phyloP scores from a whole-genome alignment of 73 alveolate genomes.

The Effrenium voratum region DNA sequence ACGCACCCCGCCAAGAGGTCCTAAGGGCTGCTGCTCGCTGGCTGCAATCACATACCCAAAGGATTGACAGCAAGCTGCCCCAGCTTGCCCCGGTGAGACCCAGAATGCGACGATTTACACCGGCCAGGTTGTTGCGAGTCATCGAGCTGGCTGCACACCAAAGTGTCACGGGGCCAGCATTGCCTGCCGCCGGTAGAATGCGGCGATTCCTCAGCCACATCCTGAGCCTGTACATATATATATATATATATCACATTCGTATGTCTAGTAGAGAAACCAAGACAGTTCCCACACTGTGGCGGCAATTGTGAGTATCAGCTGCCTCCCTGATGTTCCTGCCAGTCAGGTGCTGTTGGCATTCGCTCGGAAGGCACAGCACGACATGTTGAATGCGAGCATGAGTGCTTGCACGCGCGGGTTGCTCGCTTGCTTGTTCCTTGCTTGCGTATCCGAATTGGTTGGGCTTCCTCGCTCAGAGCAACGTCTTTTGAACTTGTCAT shows the following conservation, averaged over 20 bases:
- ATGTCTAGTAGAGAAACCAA: background rate
- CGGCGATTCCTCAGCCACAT: conserved; percentile 21
- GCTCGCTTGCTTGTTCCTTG: background rate
- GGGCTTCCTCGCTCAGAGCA: too few species aligned
- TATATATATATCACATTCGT: background rate
- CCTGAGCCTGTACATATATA: background rate
- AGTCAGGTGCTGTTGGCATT: conserved; percentile 56
- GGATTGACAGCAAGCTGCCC: too few species aligned
- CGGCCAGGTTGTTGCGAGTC: conserved; percentile 70
- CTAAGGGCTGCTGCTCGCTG: too few species aligned
- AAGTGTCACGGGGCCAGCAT: background rate
- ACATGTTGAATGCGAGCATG: too few species aligned
- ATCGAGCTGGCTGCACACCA: conserved; percentile 78
- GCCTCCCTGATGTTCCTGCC: background rate
- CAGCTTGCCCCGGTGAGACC: too few species aligned
- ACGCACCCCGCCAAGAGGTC: too few species aligned
- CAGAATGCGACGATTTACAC: too few species aligned
- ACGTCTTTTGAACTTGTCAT: too few species aligned
- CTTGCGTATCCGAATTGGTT: too few species aligned
- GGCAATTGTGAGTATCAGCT: background rate
- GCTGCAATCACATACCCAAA: too few species aligned
- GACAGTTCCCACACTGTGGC: background rate
- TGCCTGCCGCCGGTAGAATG: conserved; percentile 20
- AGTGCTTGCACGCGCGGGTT: background rate
- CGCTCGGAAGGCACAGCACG: conserved; percentile 17